Evolutionary conservation across 202 grass and related monocot species (phyloP).

Genomic region (Carex arenaria): DNA sequence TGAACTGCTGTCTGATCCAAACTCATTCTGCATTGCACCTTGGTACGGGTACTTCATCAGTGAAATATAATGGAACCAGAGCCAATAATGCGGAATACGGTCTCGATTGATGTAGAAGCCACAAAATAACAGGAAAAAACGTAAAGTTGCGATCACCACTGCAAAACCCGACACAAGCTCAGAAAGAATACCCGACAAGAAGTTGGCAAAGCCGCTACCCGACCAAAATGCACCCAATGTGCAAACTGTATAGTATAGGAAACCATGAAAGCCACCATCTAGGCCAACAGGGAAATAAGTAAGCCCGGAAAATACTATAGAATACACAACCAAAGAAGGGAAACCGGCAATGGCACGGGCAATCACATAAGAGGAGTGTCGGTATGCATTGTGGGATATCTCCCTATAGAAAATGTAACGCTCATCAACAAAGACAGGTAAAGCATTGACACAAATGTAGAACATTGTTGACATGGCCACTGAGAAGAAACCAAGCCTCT

Average conservation of each 20-base stretch:
- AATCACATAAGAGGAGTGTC: conserved; percentile 57
- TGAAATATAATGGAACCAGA: conserved; percentile 68
- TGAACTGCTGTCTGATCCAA: conserved; percentile 20
- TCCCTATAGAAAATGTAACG: conserved; percentile 66
- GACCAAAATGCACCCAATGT: conserved; percentile 57
- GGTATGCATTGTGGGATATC: conserved; percentile 70
- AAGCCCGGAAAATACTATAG: conserved; percentile 38
- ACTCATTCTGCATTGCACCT: conserved; percentile 70
- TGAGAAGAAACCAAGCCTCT: conserved; percentile 72
- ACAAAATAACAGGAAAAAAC: conserved; percentile 51
- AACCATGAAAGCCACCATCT: conserved; percentile 32
- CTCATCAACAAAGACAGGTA: conserved; percentile 57
- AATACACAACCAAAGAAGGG: conserved; percentile 44
- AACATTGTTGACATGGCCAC: conserved; percentile 69
- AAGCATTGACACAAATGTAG: conserved; percentile 62
- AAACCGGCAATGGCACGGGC: conserved; percentile 46
- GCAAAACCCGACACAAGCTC: conserved; percentile 47
- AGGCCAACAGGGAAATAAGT: conserved; percentile 68
- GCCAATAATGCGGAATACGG: conserved; percentile 58
- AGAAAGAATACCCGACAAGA: conserved; percentile 53
- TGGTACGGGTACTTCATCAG: conserved; percentile 76
- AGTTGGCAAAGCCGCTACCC: conserved; percentile 54
- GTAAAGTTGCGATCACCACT: conserved; percentile 38
- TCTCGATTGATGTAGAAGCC: conserved; percentile 61
- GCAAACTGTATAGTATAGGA: conserved; percentile 45